A percentile compares a stretch with the other conserved stretches of the same genome.
phyloP scores from a whole-genome alignment of 139 green algal genomes.

The Haematococcus lacustris region DNA sequence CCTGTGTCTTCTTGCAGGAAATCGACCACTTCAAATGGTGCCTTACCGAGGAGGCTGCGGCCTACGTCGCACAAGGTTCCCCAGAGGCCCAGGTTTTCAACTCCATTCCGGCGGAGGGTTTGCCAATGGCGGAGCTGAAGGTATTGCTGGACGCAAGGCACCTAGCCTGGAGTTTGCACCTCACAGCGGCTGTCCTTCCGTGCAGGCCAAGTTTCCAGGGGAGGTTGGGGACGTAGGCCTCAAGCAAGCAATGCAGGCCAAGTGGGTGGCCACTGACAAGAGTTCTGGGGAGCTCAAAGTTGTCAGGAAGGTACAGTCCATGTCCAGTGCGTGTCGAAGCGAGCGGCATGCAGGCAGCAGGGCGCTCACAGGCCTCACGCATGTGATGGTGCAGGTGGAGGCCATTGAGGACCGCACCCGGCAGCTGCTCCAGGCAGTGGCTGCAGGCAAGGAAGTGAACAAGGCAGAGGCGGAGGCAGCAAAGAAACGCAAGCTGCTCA shows the following conservation, averaged over 20 bases:
- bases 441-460: conserved; percentile 39
- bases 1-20: conserved; percentile 39
- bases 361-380: too few species aligned
- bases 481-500: conserved; percentile 83
- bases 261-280: conserved; percentile 53
- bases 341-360: too few species aligned
- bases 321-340: too few species aligned
- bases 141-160: conserved; percentile 9
- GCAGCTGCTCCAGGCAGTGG: conserved; percentile 41
- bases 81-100: conserved; percentile 84
- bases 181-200: neutral
- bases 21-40: conserved; percentile 55
- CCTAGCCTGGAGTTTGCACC: neutral
- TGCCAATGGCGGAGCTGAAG: conserved; percentile 72
- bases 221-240: conserved; percentile 77
- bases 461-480: conserved; percentile 42
- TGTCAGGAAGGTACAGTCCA: conserved; percentile 39
- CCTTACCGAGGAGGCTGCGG: conserved; percentile 72
- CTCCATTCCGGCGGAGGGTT: conserved; percentile 60
- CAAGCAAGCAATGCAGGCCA: conserved; percentile 86
- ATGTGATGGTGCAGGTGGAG: conserved; percentile 36
- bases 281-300: conserved; percentile 26
- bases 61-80: conserved; percentile 59
- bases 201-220: conserved; percentile 37
- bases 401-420: conserved; percentile 54